Evolutionary conservation across 495 filamentous ascomycete species (phyloP), one percentile per base, ranked within the genome.

Genomic region (Lasiosphaeris hirsuta): DNA sequence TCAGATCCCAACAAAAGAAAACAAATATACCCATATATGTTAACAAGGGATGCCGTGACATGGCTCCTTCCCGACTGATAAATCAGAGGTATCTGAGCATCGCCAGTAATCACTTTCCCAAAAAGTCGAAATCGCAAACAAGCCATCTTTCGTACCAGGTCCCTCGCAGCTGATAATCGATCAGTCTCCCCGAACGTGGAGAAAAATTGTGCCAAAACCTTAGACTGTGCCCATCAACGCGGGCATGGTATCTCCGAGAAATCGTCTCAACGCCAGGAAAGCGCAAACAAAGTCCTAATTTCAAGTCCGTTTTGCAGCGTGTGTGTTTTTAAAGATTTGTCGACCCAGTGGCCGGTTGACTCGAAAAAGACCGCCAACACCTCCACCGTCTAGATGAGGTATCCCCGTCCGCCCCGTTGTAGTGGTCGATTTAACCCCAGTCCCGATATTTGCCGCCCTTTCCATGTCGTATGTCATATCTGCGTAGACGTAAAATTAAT

Each of bases 401-500:
- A 30, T 30, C 23, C 23, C 23, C 23, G 23, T 30, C 23, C 23
- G 23, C 23, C 23, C 23, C 5, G 23, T 30, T 30, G 23, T 30
- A 30, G 23, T 30, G 23, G 23, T 30, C 23, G 23, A 30, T 30
- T 30, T 30, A 30, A 30, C 23, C 23, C 23, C 23, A 30, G 23
- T 5, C 23, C 23, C 23, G 5, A 30, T 30, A 30, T 30, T 30
- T 30, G 23, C 23, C 23, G 5, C 23, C 23, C 23, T 30, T 30
- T 30, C 23, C 23, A 30, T 30, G 23, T 30, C 23, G 23, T 30
- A 30, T 30, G 17, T 46, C 10, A 44, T 30, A 17, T 23, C 30
- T 59, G 35, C 23, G 52, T 7, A 44, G 3, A 36, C 23, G 13
- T 38, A 38, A 49, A 43, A 36, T 73, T 71, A 82, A 62, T 76